phyloP scores from a whole-genome alignment of 345 rosid genomes.

The Eucalyptus fibrosa region DNA sequence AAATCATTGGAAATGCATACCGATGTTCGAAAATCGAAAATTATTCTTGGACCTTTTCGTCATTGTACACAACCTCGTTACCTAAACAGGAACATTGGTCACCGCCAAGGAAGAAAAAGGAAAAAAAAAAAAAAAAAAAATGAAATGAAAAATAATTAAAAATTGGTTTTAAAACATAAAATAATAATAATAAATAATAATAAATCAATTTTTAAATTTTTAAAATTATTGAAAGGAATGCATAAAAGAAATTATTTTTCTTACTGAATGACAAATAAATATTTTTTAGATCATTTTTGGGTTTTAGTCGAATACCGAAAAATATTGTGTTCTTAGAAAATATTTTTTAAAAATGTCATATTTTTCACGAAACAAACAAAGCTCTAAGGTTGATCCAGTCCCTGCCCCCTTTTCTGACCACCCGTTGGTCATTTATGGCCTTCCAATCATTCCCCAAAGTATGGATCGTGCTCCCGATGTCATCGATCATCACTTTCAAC shows the following conservation, averaged over 20 bases:
- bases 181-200: too few relatives aligned
- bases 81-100: fast-evolving
- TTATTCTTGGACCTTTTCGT: neutral
- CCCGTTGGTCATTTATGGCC: neutral
- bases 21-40: neutral
- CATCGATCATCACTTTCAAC: neutral
- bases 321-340: fast-evolving
- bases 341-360: fast-evolving
- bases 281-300: too few relatives aligned
- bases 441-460: neutral
- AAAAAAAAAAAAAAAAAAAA: fast-evolving
- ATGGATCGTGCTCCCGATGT: neutral
- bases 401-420: neutral
- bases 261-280: fast-evolving
- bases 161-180: too few relatives aligned
- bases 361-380: fast-evolving
- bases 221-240: too few relatives aligned
- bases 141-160: too few relatives aligned
- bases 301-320: fast-evolving
- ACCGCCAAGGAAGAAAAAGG: fast-evolving
- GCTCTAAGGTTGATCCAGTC: fast-evolving
- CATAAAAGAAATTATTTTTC: too few relatives aligned
- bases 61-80: too few relatives aligned
- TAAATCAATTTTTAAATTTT: too few relatives aligned
- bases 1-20: neutral